Percentiles rank a stretch among this genome's conserved stretches.
Conservation (phyloP, 2,329 filamentous ascomycete species). For the Acrocalymma vagum region DNA sequence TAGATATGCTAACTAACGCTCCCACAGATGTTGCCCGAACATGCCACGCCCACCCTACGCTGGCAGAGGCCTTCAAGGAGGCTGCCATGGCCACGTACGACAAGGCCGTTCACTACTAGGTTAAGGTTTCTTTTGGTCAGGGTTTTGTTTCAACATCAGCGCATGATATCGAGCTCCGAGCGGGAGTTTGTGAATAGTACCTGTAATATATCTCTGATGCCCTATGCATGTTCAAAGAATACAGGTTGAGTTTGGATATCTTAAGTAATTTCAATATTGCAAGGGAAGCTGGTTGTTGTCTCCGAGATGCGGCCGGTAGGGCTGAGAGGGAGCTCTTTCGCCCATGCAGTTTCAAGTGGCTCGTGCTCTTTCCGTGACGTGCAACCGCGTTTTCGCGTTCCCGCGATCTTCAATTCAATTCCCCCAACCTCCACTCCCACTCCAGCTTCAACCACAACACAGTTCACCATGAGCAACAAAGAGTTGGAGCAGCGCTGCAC, state of each 20-base stretch:
- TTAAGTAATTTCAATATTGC: constrained; percentile 7
- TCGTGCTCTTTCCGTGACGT: constrained; percentile 29
- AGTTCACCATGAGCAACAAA: constrained; percentile 34
- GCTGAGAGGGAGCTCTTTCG: no score
- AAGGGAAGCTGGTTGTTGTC: no score
- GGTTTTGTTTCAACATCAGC: constrained; percentile 43
- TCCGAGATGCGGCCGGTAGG: constrained; percentile 23
- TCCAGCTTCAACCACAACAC: constrained; percentile 18
- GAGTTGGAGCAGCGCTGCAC: constrained; percentile 73
- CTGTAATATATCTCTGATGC: constrained; percentile 49
- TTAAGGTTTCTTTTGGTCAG: constrained; percentile 33
- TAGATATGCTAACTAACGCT: constrained; percentile 20
- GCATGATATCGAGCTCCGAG: constrained; percentile 44
- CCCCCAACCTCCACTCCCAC: constrained; percentile 23
- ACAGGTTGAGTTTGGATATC: constrained; percentile 17
- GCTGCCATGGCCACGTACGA: constrained; percentile 97
- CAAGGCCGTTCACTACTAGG: constrained; percentile 92
- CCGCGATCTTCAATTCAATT: constrained; percentile 34
- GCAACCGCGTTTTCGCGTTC: constrained; percentile 34
- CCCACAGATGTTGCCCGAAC: constrained; percentile 66
- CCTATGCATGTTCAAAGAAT: constrained; percentile 33
- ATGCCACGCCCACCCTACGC: constrained; percentile 94
- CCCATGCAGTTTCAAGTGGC: constrained; percentile 8
- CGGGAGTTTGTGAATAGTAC: constrained; percentile 51
- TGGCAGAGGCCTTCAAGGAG: constrained; percentile 99